A percentile compares a stretch with the other conserved stretches of the same genome.
Conservation (phyloP, 2,329 filamentous ascomycete species). For the Zymoseptoria brevis region DNA sequence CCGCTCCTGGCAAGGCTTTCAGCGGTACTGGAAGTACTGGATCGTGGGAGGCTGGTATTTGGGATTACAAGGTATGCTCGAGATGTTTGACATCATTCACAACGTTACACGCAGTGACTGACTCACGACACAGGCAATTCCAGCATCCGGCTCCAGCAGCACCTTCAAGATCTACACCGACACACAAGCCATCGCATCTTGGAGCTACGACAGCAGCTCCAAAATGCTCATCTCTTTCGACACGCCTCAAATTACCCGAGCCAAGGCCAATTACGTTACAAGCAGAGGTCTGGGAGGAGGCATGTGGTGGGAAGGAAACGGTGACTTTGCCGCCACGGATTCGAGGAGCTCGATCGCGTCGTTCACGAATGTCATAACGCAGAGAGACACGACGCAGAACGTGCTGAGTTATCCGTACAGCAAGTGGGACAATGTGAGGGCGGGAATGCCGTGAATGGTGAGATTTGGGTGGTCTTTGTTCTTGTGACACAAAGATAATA, state of each 20-base stretch:
- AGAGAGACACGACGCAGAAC: conserved; percentile 37
- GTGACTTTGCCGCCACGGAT: conserved; percentile 54
- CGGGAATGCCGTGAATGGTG: conserved; percentile 27
- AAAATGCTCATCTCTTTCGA: conserved; percentile 69
- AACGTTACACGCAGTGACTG: conserved; percentile 24
- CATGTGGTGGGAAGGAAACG: conserved; percentile 91
- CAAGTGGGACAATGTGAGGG: conserved; percentile 45
- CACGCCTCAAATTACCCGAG: conserved; percentile 54
- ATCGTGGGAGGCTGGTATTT: conserved; percentile 73
- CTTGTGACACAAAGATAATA: neutral
- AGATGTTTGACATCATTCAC: neutral
- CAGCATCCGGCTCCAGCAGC: conserved; percentile 50
- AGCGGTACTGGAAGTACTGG: conserved; percentile 66
- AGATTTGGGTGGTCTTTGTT: neutral
- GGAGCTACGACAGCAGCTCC: conserved; percentile 59
- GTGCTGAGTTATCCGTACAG: conserved; percentile 43
- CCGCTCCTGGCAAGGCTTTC: conserved; percentile 62
- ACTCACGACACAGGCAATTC: conserved; percentile 37
- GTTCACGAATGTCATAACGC: conserved; percentile 25
- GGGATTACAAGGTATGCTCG: conserved; percentile 30
- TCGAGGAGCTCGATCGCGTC: conserved; percentile 46
- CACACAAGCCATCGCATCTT: conserved; percentile 57
- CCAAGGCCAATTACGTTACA: conserved; percentile 64
- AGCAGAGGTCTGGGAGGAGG: conserved; percentile 63
- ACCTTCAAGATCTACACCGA: conserved; percentile 53